Evolutionary conservation across 768 basidiomycete species (phyloP), one percentile per base, ranked within the genome.

Genomic region (Hortiboletus flavorubellus): DNA sequence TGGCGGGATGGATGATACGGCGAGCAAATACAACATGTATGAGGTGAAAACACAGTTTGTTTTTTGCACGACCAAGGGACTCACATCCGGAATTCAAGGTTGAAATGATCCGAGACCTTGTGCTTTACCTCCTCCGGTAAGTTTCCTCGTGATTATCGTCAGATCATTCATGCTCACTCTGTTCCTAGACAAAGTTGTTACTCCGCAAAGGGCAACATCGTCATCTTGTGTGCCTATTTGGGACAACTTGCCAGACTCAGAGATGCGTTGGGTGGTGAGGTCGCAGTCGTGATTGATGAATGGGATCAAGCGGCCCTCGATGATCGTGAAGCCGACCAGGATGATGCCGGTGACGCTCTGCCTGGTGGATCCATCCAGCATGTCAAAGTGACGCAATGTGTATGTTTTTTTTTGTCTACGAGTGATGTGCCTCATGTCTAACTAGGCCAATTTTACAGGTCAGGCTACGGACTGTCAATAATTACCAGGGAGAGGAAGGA

Each of bases 401-500:
- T 87, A 61, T 26, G 77, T 66, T 10, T 16, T 44, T 4, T 4
- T 29, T 38, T 0, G 4, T 42, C 8, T 21, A 39, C 26, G 30
- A 15, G 37, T 12, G 23, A n/a, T 40, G 18, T 8, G 8, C 2
- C 5, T 15, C 14, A 14, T n/a, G 31, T 34, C 44, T 51, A n/a
- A 53, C 26, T 11, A 6, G 0, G n/a, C 16, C 26, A 5, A 23
- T 9, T 18, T 47, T 48, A 5, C 46, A 89, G 87, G 80, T 89
- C 40, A 78, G 80, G 8, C 72, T 91, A 6, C 80, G 89, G 6
- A 91, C 89, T 0, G 80, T 91, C 2, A 89, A 92, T 58, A 89
- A 85, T 47, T 91, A 82, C 64, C 90, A 91, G 68, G 89, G 88
- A 3, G 82, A 86, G 55, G 87, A 89, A 71, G 84, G 80, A 2